A percentile compares a stretch with the other conserved stretches of the same genome.
phyloP scores from a whole-genome alignment of 805 yeast genomes.

The Nakazawaea wickerhamii region DNA sequence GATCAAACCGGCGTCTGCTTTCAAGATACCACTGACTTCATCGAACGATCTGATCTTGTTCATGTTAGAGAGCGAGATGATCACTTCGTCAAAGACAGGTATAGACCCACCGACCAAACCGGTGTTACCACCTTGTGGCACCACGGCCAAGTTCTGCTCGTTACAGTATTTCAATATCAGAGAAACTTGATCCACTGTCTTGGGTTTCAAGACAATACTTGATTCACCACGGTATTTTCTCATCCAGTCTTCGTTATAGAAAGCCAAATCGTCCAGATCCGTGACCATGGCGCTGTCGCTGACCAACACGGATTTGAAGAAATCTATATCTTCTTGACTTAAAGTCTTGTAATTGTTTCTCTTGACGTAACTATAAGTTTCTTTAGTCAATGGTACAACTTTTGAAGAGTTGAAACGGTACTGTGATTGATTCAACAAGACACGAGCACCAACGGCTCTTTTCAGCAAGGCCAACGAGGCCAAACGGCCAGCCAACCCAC shows the following conservation, averaged over 20 bases:
- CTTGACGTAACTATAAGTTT: slow-evolving; percentile 55
- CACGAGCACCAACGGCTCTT: neutral
- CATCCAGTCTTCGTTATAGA: slow-evolving; percentile 91
- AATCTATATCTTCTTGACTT: slow-evolving; percentile 49
- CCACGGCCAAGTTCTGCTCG: slow-evolving; percentile 71
- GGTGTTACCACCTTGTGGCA: slow-evolving; percentile 97
- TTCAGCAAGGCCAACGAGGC: neutral
- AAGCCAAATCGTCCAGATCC: slow-evolving; percentile 57
- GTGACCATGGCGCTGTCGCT: slow-evolving; percentile 43
- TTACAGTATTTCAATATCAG: slow-evolving; percentile 76
- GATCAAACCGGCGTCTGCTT: slow-evolving; percentile 87
- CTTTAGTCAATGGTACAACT: slow-evolving; percentile 54
- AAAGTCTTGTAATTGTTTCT: slow-evolving; percentile 52
- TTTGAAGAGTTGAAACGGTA: slow-evolving; percentile 16
- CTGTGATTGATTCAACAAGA: neutral
- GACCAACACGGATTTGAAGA: slow-evolving; percentile 56
- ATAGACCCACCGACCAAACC: slow-evolving; percentile 93
- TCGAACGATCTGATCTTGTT: slow-evolving; percentile 83
- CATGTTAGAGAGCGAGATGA: slow-evolving; percentile 62
- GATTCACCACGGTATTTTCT: slow-evolving; percentile 89
- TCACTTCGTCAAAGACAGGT: slow-evolving; percentile 88
- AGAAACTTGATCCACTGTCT: slow-evolving; percentile 70
- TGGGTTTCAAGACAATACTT: slow-evolving; percentile 74
- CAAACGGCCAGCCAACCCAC: neutral
- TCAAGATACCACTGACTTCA: slow-evolving; percentile 73